phyloP scores from a whole-genome alignment of 345 rosid species.

The Gossypium arboreum region DNA sequence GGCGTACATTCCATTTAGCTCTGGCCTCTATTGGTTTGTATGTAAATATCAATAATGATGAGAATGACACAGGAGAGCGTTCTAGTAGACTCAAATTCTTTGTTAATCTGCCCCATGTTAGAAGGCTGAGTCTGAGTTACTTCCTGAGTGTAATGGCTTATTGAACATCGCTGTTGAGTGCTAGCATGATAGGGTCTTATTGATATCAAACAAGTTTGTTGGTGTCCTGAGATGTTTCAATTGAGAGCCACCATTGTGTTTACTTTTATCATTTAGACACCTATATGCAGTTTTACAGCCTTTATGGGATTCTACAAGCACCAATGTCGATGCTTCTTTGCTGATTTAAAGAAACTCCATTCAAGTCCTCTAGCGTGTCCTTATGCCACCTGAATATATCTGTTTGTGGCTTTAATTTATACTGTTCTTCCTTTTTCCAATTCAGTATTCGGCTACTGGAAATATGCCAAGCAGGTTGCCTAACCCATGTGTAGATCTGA shows the following conservation, averaged over 20 bases:
- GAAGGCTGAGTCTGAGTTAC: conserved; percentile 60
- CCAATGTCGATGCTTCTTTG: not conserved
- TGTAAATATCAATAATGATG: conserved; percentile 34
- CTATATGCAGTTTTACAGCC: not conserved
- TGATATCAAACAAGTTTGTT: not conserved
- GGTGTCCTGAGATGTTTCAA: not conserved
- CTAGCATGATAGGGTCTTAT: not conserved
- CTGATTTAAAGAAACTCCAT: not conserved
- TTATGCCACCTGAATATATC: conserved; percentile 1
- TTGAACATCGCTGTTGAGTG: not conserved
- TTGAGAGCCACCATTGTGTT: not conserved
- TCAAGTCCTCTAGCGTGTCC: not conserved
- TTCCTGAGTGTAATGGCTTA: conserved; percentile 47
- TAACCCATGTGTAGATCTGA: conserved; percentile 48
- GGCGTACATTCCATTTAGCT: conserved; percentile 39
- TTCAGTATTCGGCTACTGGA: conserved; percentile 56
- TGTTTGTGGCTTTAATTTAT: conserved; percentile 11
- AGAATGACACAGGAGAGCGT: conserved; percentile 16
- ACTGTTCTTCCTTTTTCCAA: conserved; percentile 16
- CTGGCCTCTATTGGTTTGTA: conserved; percentile 54
- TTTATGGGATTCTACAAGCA: not conserved
- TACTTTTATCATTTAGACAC: not conserved
- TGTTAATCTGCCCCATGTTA: conserved; percentile 52
- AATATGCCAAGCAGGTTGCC: conserved; percentile 47
- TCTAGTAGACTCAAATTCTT: conserved; percentile 57